Evolutionary conservation across 768 basidiomycete species (phyloP), one percentile per base, ranked within the genome.

Genomic region (Lyophyllum atratum): DNA sequence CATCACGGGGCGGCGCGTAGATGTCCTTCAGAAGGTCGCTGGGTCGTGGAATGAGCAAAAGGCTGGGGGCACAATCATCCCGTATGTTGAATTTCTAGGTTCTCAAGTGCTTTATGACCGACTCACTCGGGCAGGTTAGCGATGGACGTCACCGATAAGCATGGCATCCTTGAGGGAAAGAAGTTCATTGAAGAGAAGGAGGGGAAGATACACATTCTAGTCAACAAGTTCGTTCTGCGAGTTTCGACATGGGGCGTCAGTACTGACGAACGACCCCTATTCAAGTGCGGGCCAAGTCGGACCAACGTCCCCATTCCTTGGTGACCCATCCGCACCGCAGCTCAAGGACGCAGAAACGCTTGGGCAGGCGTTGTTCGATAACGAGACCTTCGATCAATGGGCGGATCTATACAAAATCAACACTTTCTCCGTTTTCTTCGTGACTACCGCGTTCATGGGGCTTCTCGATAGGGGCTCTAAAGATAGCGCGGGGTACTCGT

Each of bases 371-470:
- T 70, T 93, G 39, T 93, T 93, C 67, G 74, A 85, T 37, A 83
- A 82, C 59, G 88, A 90, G 59, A 77, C 80, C 4, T 80, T 84
- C 55, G 83, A 85, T 21, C 75, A 71, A 39, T 93, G 91, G 91
- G 69, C 75, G 0, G 70, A 82, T 37, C 69, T 90, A 15, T 92
- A 84, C 66, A 68, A 72, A 12, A 76, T 89, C 70, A 92, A 93
- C 73, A 81, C 86, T 0, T 85, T 87, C 65, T 85, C 92, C n/a
- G 74, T 87, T 52, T 92, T 84, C 73, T 93, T 92, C 66, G 80
- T 86, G 58, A 89, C 89, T 0, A 84, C 81, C 7, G 91, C 89
- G 0, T 92, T 92, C 71, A 71, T 92, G 44, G 90, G 87, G 4
- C 74, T 93, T 40, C 81, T 93, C 44, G 85, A 85, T 52, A 87